Conservation (phyloP, 768 basidiomycete genomes). For the Cystofilobasidium bisporidii region DNA sequence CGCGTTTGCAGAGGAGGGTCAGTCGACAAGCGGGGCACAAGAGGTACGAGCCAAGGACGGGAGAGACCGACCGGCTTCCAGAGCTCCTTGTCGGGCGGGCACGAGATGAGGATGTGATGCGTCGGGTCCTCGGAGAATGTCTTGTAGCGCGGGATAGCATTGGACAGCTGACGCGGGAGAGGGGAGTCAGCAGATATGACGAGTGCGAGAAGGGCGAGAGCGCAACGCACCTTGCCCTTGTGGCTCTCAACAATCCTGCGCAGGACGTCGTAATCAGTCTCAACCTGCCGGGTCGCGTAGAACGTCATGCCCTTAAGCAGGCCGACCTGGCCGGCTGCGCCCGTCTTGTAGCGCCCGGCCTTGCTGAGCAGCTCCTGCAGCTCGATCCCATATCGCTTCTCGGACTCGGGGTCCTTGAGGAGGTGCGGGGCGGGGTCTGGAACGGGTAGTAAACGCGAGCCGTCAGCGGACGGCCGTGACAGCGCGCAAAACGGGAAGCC, state of each 20-base stretch:
- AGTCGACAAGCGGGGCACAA: background rate
- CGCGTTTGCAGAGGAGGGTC: background rate
- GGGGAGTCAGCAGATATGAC: background rate
- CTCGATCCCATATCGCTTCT: conserved; percentile 58
- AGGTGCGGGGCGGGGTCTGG: conserved; percentile 58
- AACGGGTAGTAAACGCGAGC: too few species aligned
- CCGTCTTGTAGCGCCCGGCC: conserved; percentile 38
- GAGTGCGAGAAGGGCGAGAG: background rate
- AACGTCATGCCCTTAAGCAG: conserved; percentile 60
- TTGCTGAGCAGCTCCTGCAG: conserved; percentile 54
- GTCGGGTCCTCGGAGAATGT: conserved; percentile 44
- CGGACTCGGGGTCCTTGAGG: conserved; percentile 54
- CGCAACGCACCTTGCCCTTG: conserved; percentile 57
- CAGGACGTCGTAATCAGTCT: conserved; percentile 49
- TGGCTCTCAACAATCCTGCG: conserved; percentile 58
- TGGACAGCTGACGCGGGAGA: conserved; percentile 44
- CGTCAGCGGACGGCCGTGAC: too few species aligned
- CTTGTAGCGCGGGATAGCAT: conserved; percentile 3
- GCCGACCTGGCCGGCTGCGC: conserved; percentile 44
- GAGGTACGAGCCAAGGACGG: background rate
- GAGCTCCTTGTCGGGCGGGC: conserved; percentile 52
- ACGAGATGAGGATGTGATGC: conserved; percentile 56
- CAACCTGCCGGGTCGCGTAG: conserved; percentile 62
- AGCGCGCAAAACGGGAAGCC: too few species aligned
- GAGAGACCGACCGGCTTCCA: conserved; percentile 49